phyloP scores from a whole-genome alignment of 768 basidiomycete species.

The Cantharellus anzutake region DNA sequence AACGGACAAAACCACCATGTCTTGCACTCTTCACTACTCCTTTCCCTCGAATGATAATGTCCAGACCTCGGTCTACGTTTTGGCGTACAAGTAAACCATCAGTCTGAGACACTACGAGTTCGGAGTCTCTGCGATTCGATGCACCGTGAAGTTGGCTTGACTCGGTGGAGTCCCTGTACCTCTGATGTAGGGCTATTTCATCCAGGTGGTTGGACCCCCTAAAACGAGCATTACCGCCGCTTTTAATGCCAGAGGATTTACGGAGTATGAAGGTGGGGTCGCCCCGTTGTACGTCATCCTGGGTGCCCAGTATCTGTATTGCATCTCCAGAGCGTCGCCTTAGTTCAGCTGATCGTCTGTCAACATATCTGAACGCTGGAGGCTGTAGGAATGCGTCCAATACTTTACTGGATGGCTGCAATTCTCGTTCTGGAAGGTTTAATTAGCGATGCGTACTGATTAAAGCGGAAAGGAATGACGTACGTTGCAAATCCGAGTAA shows the following conservation, averaged over 20 bases:
- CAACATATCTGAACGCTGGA: constrained; percentile 46
- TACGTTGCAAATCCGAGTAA: constrained; percentile 12
- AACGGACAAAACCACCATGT: constrained; percentile 51
- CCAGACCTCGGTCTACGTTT: constrained; percentile 74
- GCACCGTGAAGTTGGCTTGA: constrained; percentile 14
- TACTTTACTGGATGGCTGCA: constrained; percentile 63
- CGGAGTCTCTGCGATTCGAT: not conserved
- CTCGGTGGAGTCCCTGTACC: constrained; percentile 36
- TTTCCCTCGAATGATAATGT: constrained; percentile 70
- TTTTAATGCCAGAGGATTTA: constrained; percentile 57
- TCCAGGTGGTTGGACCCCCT: constrained; percentile 62
- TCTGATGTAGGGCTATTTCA: constrained; percentile 58
- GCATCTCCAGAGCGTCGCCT: constrained; percentile 84
- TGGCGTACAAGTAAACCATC: not conserved
- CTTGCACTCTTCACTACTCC: constrained; percentile 72
- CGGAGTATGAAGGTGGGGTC: constrained; percentile 88
- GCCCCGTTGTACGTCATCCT: constrained; percentile 56
- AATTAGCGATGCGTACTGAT: constrained; percentile 1
- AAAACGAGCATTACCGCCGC: constrained; percentile 39
- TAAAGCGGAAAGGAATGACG: not conserved
- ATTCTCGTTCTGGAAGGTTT: constrained; percentile 41
- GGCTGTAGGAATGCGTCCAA: constrained; percentile 67
- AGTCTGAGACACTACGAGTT: not conserved
- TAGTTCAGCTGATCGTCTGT: constrained; percentile 37
- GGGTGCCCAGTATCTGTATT: constrained; percentile 41